These are phyloP conservation scores for Phyllosticta capitalensis DNA, from an alignment of 2,329 filamentous ascomycete species.

Conservation along the genomic window DNA sequence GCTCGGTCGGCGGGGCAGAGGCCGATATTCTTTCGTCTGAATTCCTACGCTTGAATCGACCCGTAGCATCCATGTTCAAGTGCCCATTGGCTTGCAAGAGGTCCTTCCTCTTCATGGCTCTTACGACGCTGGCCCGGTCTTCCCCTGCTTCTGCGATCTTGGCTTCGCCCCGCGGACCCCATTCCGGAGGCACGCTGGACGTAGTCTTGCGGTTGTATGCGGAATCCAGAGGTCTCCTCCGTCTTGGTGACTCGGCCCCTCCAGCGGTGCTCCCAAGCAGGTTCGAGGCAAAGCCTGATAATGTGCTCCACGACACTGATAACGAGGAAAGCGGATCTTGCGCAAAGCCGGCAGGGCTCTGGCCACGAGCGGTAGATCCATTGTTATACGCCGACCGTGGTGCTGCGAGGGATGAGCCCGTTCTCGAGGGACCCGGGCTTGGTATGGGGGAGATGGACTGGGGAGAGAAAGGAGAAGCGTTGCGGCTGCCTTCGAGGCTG, in stretches of 20 bases:
- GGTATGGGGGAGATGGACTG: constrained; percentile 34
- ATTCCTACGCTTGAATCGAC: constrained; percentile 53
- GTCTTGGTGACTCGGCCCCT: constrained; percentile 18
- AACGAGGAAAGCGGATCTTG: constrained; percentile 25
- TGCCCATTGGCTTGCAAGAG: constrained; percentile 35
- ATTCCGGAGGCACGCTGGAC: constrained; percentile 35
- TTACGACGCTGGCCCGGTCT: constrained; percentile 36
- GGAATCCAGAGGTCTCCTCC: constrained; percentile 22
- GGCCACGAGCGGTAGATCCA: background rate
- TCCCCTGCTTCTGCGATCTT: constrained; percentile 38
- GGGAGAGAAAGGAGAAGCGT: constrained; percentile 29
- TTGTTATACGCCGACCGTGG: background rate
- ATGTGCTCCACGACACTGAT: constrained; percentile 38
- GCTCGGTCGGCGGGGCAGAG: constrained; percentile 44
- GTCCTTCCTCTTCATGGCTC: constrained; percentile 41
- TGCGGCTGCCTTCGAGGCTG: constrained; percentile 13
- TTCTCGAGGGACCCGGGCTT: constrained; percentile 25
- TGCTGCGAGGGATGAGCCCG: constrained; percentile 18
- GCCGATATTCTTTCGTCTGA: constrained; percentile 50
- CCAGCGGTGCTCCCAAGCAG: constrained; percentile 28
- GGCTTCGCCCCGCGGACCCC: constrained; percentile 34
- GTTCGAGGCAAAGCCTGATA: constrained; percentile 41
- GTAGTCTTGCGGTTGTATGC: constrained; percentile 21
- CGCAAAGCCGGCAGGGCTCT: constrained; percentile 13
- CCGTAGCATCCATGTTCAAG: constrained; percentile 34